A percentile compares a stretch with the other conserved stretches of the same genome.
Evolutionary conservation across 345 rosid species (phyloP).

Genomic region (Dimocarpus longan): DNA sequence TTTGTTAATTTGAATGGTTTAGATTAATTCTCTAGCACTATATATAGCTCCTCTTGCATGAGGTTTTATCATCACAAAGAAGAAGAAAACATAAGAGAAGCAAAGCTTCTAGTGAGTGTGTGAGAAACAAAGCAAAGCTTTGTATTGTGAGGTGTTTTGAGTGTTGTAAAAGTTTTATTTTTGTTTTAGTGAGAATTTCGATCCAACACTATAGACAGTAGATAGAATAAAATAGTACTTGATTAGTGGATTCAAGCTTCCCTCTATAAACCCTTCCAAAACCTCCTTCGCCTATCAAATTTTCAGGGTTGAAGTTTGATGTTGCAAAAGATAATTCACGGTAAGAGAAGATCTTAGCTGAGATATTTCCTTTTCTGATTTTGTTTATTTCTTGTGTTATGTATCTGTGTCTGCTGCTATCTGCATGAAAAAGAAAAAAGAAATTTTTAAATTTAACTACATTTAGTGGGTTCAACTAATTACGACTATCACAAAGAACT

Average conservation of each 20-base stretch:
- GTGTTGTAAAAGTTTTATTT: no score
- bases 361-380: slow-evolving; percentile 68
- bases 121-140: no score
- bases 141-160: no score
- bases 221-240: slow-evolving; percentile 36
- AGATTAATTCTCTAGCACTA: no score
- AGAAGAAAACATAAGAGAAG: no score
- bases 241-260: slow-evolving; percentile 40
- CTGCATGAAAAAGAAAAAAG: slow-evolving; percentile 34
- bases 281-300: slow-evolving; percentile 92
- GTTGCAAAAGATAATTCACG: slow-evolving; percentile 69
- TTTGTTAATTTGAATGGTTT: no score
- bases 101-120: no score
- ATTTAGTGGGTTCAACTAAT: no score
- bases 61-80: no score
- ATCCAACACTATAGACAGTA: no score
- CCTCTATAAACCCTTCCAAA: slow-evolving; percentile 95
- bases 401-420: slow-evolving; percentile 71
- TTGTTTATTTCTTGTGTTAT: slow-evolving; percentile 62
- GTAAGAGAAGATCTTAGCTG: slow-evolving; percentile 61
- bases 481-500: background rate
- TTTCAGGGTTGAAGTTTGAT: slow-evolving; percentile 59
- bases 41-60: no score
- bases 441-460: background rate
- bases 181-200: no score